A percentile compares a stretch with the other conserved stretches of the same genome.
Evolutionary conservation across 2,329 filamentous ascomycete genomes (phyloP).

Genomic region (Exophiala xenobiotica): DNA sequence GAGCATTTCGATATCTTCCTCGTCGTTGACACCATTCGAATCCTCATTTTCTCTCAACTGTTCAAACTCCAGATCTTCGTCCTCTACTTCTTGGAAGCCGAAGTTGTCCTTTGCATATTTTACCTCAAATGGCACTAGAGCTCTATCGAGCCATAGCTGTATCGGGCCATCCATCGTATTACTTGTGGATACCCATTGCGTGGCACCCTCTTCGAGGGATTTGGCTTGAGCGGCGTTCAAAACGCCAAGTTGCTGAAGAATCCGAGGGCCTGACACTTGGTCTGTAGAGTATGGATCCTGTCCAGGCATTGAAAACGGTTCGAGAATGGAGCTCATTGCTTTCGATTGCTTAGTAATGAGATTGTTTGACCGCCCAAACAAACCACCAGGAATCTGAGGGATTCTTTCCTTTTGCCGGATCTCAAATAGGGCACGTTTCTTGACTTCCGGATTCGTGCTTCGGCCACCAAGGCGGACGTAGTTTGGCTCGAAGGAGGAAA

Average conservation of each 20-base stretch:
- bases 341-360: conserved; percentile 47
- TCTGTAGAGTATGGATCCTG: conserved; percentile 53
- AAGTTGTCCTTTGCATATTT: conserved; percentile 50
- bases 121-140: conserved; percentile 47
- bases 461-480: conserved; percentile 69
- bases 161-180: conserved; percentile 42
- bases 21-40: conserved; percentile 54
- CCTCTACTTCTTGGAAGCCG: conserved; percentile 58
- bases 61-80: conserved; percentile 59
- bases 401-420: conserved; percentile 46
- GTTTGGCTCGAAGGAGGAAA: conserved; percentile 60
- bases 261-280: conserved; percentile 14
- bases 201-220: conserved; percentile 56
- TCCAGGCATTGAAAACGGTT: conserved; percentile 38
- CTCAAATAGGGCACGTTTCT: conserved; percentile 65
- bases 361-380: conserved; percentile 40
- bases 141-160: conserved; percentile 58
- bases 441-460: conserved; percentile 65
- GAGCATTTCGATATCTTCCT: conserved; percentile 54
- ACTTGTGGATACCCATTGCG: conserved; percentile 42
- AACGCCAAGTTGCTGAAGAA: conserved; percentile 56
- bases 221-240: conserved; percentile 64
- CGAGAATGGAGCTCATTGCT: conserved; percentile 43
- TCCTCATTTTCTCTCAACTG: conserved; percentile 61
- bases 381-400: conserved; percentile 41